Conservation (phyloP, 768 basidiomycete genomes). For the Rhizopogon vulgaris region DNA sequence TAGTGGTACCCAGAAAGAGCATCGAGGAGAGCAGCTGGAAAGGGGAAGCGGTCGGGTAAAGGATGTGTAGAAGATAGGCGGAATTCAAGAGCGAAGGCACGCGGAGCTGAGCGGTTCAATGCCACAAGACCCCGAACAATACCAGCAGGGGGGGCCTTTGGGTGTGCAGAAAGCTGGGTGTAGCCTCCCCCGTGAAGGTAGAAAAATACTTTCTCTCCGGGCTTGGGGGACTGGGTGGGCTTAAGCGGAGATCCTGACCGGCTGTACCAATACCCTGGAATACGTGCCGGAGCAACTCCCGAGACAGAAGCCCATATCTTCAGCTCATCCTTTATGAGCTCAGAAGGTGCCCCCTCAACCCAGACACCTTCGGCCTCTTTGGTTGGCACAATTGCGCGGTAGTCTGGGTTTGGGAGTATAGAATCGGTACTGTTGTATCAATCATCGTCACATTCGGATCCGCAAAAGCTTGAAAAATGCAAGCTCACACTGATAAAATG, state of each 20-base stretch:
- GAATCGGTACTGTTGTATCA: conserved; percentile 5
- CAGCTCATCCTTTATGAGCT: conserved; percentile 26
- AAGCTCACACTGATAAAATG: conserved; percentile 16
- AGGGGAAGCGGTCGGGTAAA: conserved; percentile 43
- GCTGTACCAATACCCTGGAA: conserved; percentile 56
- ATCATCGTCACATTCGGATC: not conserved
- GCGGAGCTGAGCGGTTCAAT: conserved; percentile 35
- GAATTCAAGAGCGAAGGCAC: conserved; percentile 64
- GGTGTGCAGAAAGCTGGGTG: conserved; percentile 48
- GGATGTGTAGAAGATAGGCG: conserved; percentile 49
- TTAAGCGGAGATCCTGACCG: conserved; percentile 31
- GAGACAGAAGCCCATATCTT: conserved; percentile 23
- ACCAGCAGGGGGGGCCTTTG: conserved; percentile 37
- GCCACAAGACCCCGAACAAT: conserved; percentile 44
- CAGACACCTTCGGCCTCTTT: conserved; percentile 19
- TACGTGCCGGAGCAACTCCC: conserved; percentile 32
- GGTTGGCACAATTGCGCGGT: conserved; percentile 7
- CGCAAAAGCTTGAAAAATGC: not conserved
- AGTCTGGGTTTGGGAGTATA: not conserved
- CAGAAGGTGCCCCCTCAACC: conserved; percentile 24
- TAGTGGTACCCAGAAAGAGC: conserved; percentile 69
- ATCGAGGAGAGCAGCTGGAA: conserved; percentile 73
- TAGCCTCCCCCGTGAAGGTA: conserved; percentile 61
- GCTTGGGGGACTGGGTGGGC: conserved; percentile 30
- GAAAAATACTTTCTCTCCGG: conserved; percentile 50